Evolutionary conservation across 345 rosid species (phyloP).

Genomic region (Salix dunnii): DNA sequence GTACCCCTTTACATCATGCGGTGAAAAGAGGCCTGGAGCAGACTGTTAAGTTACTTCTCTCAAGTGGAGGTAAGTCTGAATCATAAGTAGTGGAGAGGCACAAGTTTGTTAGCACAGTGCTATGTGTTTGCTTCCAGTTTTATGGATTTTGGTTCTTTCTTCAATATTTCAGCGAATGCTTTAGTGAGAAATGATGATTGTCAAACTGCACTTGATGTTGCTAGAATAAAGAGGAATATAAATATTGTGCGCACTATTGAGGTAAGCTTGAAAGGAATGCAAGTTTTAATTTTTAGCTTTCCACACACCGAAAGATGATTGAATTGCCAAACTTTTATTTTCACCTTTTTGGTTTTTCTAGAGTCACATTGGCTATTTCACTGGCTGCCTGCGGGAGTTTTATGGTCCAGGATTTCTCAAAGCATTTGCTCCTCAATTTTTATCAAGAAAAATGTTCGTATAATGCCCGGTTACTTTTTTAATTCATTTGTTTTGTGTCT

Average conservation of each 20-base stretch:
- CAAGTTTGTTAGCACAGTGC: neutral
- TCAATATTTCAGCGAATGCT: conserved; percentile 59
- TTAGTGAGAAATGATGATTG: conserved; percentile 79
- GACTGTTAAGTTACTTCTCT: conserved; percentile 73
- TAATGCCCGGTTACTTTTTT: neutral
- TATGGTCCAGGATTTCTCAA: conserved; percentile 28
- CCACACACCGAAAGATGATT: conserved; percentile 4
- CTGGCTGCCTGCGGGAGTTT: conserved; percentile 27
- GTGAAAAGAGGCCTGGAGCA: conserved; percentile 79
- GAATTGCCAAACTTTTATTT: neutral
- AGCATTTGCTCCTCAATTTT: conserved; percentile 14
- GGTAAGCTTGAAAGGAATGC: conserved; percentile 37
- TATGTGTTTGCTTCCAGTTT: neutral
- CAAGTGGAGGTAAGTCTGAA: conserved; percentile 46
- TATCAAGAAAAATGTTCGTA: conserved; percentile 21
- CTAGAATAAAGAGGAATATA: conserved; percentile 64
- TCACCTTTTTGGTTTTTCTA: neutral
- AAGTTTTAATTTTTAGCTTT: neutral
- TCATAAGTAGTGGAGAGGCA: neutral
- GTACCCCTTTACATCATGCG: conserved; percentile 95
- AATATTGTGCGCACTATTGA: conserved; percentile 80
- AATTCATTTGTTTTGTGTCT: neutral
- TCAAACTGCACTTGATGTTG: conserved; percentile 81
- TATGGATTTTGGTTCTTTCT: conserved; percentile 9
- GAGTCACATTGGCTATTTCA: conserved; percentile 24